phyloP scores from a whole-genome alignment of 148 eudicot species.

The Arctostaphylos glauca region DNA sequence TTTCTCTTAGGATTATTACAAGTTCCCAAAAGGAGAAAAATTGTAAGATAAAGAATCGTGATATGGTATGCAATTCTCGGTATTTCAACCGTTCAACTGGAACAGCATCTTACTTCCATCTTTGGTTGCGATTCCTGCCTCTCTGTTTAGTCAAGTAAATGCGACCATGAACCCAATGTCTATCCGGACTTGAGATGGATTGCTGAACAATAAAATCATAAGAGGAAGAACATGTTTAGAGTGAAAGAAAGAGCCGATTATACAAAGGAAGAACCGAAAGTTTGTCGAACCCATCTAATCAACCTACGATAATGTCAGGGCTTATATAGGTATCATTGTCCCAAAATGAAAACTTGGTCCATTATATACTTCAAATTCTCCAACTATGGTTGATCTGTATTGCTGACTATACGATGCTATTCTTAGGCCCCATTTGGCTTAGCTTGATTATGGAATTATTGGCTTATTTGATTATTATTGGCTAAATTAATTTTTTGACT shows the following conservation, averaged over 20 bases:
- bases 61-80: neutral
- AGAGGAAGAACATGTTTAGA: neutral
- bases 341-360: neutral
- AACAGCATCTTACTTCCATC: constrained; percentile 28
- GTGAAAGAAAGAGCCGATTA: too few species aligned
- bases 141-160: constrained; percentile 64
- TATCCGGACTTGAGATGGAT: constrained; percentile 51
- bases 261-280: too few species aligned
- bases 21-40: neutral
- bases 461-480: too few species aligned
- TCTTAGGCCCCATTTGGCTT: neutral
- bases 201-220: constrained; percentile 38
- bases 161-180: constrained; percentile 86
- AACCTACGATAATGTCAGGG: neutral
- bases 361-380: neutral
- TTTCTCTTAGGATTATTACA: neutral
- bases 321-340: neutral
- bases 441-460: too few species aligned
- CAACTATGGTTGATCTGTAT: neutral
- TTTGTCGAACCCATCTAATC: neutral
- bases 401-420: neutral
- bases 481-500: too few species aligned
- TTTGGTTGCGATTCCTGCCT: constrained; percentile 41
- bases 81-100: neutral
- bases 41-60: neutral